These are phyloP conservation scores for Coemansia sp. DNA, from an alignment of 192 early-diverging fungal species.

Conservation along the genomic window DNA sequence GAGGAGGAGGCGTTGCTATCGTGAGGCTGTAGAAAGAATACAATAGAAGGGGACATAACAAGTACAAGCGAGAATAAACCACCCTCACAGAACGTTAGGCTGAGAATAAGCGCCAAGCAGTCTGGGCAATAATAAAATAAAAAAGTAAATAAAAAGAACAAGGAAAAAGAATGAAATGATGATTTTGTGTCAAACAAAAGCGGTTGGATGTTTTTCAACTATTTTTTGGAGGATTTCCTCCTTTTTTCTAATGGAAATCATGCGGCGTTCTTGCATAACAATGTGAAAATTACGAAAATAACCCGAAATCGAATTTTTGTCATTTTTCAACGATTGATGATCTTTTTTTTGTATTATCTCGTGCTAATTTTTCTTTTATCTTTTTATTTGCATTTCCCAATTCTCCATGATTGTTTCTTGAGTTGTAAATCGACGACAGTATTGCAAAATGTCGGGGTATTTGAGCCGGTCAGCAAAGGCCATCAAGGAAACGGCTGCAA, in stretches of 20 bases:
- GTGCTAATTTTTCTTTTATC: not conserved
- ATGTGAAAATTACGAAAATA: no score
- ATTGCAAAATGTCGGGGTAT: constrained; percentile 22
- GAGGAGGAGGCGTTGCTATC: not conserved
- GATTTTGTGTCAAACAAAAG: not conserved
- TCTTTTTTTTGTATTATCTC: not conserved
- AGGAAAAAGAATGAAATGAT: not conserved
- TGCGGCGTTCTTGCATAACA: no score
- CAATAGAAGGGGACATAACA: not conserved
- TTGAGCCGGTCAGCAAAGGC: constrained; percentile 35
- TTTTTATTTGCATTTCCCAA: not conserved
- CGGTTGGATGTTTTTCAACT: not conserved
- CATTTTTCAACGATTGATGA: no score
- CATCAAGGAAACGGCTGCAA: constrained; percentile 26
- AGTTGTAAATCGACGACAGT: not conserved
- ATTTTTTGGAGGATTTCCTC: not conserved
- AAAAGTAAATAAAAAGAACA: constrained; percentile 10
- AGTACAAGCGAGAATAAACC: not conserved
- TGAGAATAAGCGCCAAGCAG: not conserved
- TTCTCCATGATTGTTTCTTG: not conserved
- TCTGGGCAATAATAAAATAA: not conserved
- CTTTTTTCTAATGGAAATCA: no score
- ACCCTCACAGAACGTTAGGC: no score
- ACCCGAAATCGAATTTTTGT: no score
- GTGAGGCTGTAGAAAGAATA: not conserved